Base-by-base conservation (phyloP, 192 early-diverging fungal genomes). In the Coemansia aciculifera region DNA sequence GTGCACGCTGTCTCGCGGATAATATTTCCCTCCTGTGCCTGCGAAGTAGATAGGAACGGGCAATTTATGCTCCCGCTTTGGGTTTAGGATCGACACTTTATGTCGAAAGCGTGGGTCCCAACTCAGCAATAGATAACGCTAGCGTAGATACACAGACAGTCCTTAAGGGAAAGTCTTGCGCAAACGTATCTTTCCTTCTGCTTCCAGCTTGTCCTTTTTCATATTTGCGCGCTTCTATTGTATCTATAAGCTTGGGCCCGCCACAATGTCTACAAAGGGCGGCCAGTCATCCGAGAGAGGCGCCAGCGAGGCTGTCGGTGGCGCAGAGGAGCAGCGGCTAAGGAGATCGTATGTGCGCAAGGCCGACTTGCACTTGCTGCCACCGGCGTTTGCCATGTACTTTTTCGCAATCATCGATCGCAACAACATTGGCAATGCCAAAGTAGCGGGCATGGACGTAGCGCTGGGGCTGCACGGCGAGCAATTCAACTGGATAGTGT, bases 401-500 rank as follows among this genome's bases (percentile, higher is more conserved):
- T 71, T 85, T 38, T 60, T 83, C 43, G 60, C 82, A 1, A 59
- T 79, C 3, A 67, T 85, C 52, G 81, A 85, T 40, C 77, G 84
- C 27, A 77, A 77, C 71, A 84, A 79, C 65, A 69, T 84, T 23
- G 84, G 84, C 29, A 85, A 85, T 62, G 84, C 81, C 63, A 77
- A 72, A 59, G 67, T 67, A 4, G 70, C 73, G 1, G 72, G 74
- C 9, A 69, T 84, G 78, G 72, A 72, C 49, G 62, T 34, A 23
- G 60, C 73, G 39, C 63, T 87, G 38, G 75, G 72, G 3, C 66
- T 85, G 10, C 69, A 60, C 43, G 73, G 73, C 13, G 31, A 52
- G 15, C 66, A 85, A 68, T 88, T 84, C 74, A 85, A 86, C 67
- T 85, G 86, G 83, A 63, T 83, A 52, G 38, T 88, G 0, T 86